Percentiles rank a stretch among this genome's conserved stretches.
Evolutionary conservation across 2,329 filamentous ascomycete genomes (phyloP).

Genomic region (Neurospora crassa): DNA sequence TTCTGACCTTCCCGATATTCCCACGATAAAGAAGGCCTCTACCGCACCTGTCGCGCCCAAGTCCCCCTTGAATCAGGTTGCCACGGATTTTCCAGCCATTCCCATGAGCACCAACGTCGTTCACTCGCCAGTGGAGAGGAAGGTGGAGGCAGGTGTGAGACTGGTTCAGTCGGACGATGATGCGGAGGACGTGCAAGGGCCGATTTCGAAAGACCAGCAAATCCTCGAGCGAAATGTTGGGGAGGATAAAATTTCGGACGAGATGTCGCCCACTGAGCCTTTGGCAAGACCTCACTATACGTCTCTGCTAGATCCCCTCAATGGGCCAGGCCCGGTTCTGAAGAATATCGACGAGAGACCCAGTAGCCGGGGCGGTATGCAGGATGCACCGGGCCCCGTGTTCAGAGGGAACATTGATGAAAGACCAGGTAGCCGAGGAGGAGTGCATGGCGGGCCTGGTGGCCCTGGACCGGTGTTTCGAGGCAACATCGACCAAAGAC

Average conservation of each 20-base stretch:
- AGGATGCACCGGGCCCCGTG: slow-evolving; percentile 2
- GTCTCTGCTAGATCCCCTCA: neutral
- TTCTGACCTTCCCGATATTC: slow-evolving; percentile 18
- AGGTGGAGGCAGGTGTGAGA: slow-evolving; percentile 39
- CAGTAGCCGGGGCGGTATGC: neutral
- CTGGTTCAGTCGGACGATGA: neutral
- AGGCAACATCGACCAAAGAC: neutral
- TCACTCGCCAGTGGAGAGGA: slow-evolving; percentile 37
- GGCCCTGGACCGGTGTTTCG: neutral
- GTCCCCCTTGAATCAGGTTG: neutral
- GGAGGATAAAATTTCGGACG: neutral
- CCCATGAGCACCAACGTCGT: neutral
- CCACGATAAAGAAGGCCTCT: neutral
- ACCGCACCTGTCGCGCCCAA: neutral
- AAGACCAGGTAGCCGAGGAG: neutral
- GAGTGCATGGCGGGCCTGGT: slow-evolving; percentile 1
- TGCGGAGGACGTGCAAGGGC: neutral
- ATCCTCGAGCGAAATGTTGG: neutral
- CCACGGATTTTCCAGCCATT: neutral
- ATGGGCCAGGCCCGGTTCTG: slow-evolving; percentile 6
- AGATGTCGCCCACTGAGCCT: neutral
- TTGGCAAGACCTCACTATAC: neutral
- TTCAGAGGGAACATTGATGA: slow-evolving; percentile 12
- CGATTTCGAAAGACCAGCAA: neutral
- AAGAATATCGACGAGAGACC: slow-evolving; percentile 8